phyloP scores from a whole-genome alignment of 306 rosid genomes.

The Geum urbanum region DNA sequence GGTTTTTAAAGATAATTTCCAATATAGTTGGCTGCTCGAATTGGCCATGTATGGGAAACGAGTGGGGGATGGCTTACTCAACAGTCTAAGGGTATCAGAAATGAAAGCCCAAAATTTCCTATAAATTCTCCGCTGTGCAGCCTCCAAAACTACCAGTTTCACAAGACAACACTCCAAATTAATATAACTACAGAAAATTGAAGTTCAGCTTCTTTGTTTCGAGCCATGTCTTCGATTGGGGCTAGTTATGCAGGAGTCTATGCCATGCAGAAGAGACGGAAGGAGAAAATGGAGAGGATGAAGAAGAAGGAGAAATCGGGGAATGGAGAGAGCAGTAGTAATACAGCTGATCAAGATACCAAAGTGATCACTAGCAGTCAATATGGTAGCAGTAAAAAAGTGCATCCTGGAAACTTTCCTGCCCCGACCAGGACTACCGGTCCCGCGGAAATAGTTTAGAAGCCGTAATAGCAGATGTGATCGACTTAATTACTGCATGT shows the following conservation, averaged over 20 bases:
- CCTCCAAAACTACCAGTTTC: background rate
- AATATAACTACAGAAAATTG: background rate
- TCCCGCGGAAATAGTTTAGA: background rate
- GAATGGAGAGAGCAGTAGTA: background rate
- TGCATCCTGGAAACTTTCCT: constrained; percentile 18
- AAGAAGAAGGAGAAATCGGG: constrained; percentile 26
- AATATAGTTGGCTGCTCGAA: no score
- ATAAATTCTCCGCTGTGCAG: background rate
- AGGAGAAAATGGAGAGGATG: constrained; percentile 34
- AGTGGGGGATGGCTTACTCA: background rate
- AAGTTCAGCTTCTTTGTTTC: background rate
- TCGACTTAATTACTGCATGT: no score
- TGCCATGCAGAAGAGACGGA: constrained; percentile 27
- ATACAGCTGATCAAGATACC: background rate
- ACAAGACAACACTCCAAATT: background rate
- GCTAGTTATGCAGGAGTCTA: constrained; percentile 33
- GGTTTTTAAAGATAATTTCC: no score
- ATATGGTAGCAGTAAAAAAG: constrained; percentile 15
- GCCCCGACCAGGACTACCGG: background rate
- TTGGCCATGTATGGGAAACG: background rate
- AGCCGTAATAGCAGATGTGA: no score
- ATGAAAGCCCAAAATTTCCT: background rate
- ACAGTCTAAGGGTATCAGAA: background rate
- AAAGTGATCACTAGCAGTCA: background rate
- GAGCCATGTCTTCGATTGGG: constrained; percentile 35